phyloP scores from a whole-genome alignment of 352 stramenopile genomes.

The Phytopythium sindhum region DNA sequence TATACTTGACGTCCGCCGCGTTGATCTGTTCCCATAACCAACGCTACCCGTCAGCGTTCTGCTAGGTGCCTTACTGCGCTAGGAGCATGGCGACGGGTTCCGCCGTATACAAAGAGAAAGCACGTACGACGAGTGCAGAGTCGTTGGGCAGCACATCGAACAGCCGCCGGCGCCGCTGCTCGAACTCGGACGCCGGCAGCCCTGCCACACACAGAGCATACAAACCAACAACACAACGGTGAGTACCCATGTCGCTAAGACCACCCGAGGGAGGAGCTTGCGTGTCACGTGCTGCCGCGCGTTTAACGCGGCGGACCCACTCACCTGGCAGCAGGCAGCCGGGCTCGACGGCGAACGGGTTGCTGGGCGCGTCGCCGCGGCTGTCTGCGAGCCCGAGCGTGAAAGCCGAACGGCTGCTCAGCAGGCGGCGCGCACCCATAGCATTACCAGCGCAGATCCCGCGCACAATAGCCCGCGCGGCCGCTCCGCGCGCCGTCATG shows the following conservation, averaged over 20 bases:
- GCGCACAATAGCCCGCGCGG: neutral
- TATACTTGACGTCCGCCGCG: constrained; percentile 73
- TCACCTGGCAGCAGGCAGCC: constrained; percentile 52
- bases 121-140: constrained; percentile 62
- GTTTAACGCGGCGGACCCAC: neutral
- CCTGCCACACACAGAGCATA: constrained; percentile 17
- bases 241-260: too few relatives aligned
- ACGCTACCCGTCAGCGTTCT: neutral
- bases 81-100: neutral
- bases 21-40: constrained; percentile 28
- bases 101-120: neutral
- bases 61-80: neutral
- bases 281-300: neutral
- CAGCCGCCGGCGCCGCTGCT: constrained; percentile 51
- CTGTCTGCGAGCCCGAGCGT: constrained; percentile 25
- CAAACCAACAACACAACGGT: too few relatives aligned
- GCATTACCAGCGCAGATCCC: neutral
- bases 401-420: constrained; percentile 18
- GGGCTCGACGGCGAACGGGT: constrained; percentile 47
- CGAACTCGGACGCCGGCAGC: constrained; percentile 59
- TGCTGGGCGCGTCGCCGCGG: constrained; percentile 8
- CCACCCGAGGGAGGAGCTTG: neutral
- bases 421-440: neutral
- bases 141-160: constrained; percentile 65
- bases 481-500: neutral